Evolutionary conservation across 2,329 filamentous ascomycete species (phyloP).

Genomic region (Westerdykella ornata): DNA sequence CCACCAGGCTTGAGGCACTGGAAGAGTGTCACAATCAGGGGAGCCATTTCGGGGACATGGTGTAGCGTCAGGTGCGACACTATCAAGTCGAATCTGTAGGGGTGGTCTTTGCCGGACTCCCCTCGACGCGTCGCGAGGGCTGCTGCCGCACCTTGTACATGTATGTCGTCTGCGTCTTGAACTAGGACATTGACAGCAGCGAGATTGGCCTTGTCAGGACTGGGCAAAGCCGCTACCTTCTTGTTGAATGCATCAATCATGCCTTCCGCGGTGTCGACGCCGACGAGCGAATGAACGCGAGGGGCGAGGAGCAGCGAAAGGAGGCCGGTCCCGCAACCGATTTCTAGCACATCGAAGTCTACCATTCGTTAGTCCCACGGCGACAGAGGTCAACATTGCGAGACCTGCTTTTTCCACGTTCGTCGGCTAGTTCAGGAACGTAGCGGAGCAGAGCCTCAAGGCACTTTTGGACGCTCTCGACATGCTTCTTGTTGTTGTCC

Average conservation of each 20-base stretch:
- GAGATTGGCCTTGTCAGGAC: slow-evolving; percentile 37
- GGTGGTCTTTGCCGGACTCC: slow-evolving; percentile 18
- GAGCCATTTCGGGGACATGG: slow-evolving; percentile 46
- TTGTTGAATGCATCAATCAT: slow-evolving; percentile 49
- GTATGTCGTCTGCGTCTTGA: slow-evolving; percentile 44
- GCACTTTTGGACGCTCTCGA: slow-evolving; percentile 41
- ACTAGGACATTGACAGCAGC: slow-evolving; percentile 44
- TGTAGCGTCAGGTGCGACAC: slow-evolving; percentile 51
- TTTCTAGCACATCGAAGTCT: slow-evolving; percentile 47
- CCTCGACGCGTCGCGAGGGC: slow-evolving; percentile 32
- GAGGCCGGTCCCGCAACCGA: slow-evolving; percentile 53
- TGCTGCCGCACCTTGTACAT: slow-evolving; percentile 24
- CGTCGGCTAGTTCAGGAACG: slow-evolving; percentile 32
- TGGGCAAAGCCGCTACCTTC: slow-evolving; percentile 37
- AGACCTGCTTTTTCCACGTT: slow-evolving; percentile 21
- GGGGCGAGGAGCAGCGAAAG: slow-evolving; percentile 48
- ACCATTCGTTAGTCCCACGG: not conserved
- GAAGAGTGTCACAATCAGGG: slow-evolving; percentile 43
- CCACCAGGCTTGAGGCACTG: slow-evolving; percentile 46
- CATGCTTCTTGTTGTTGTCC: slow-evolving; percentile 50
- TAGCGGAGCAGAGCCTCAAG: slow-evolving; percentile 41
- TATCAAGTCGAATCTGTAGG: slow-evolving; percentile 45
- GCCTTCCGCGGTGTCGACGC: slow-evolving; percentile 49
- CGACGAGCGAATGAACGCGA: slow-evolving; percentile 44
- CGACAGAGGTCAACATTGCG: not conserved